These are phyloP conservation scores for Mucor plumbeus DNA, from an alignment of 371 early-diverging fungal species.

Conservation along the genomic window DNA sequence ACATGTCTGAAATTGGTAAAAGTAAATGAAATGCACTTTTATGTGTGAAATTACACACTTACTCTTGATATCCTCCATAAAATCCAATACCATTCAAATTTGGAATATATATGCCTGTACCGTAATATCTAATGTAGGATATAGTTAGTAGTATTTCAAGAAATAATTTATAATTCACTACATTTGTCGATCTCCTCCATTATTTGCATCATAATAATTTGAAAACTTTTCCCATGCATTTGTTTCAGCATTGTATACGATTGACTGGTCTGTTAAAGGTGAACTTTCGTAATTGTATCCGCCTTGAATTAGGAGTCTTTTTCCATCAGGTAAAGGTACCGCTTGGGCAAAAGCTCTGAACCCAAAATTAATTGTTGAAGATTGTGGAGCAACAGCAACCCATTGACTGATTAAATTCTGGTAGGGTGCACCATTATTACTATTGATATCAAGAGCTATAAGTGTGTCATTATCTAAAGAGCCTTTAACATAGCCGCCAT, in stretches of 20 bases:
- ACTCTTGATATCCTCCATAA: constrained; percentile 12
- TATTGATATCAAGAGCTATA: constrained; percentile 4
- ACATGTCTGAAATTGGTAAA: not conserved
- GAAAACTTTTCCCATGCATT: not conserved
- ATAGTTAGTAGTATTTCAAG: not conserved
- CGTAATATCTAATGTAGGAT: constrained; percentile 2
- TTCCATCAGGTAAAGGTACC: constrained; percentile 9
- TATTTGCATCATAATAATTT: not conserved
- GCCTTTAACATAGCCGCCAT: too few species aligned
- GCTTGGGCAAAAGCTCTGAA: constrained; percentile 2
- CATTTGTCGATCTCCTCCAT: constrained; percentile 11
- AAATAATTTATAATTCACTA: not conserved
- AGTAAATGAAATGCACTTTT: not conserved
- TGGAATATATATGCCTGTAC: not conserved
- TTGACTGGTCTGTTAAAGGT: not conserved
- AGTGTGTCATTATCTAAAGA: not conserved
- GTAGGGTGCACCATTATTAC: not conserved
- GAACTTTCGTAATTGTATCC: constrained; percentile 3
- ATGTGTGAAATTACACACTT: not conserved
- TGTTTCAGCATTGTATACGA: constrained; percentile 7
- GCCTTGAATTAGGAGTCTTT: constrained; percentile 6
- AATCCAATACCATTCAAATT: not conserved
- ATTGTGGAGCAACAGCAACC: not conserved
- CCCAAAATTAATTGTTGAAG: not conserved
- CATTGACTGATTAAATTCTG: constrained; percentile 4